Evolutionary conservation across 2,329 filamentous ascomycete genomes (phyloP).

Genomic region (Lanzia echinophila): DNA sequence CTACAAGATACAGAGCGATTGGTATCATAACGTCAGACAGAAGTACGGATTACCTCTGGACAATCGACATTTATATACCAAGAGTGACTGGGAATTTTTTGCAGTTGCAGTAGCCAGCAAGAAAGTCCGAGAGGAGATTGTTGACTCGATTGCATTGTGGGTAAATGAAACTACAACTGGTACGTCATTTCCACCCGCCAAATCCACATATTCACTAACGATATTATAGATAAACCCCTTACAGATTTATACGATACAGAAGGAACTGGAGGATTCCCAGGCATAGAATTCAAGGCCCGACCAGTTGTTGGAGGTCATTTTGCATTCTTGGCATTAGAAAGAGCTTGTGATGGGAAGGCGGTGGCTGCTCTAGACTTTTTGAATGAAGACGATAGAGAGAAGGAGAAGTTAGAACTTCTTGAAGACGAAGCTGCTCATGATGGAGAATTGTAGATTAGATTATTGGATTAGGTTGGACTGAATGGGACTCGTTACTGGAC

Average conservation of each 20-base stretch:
- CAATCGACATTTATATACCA: slow-evolving; percentile 72
- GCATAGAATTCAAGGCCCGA: slow-evolving; percentile 68
- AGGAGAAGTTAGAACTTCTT: slow-evolving; percentile 7
- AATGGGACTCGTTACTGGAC: too few species aligned
- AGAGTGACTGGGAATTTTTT: slow-evolving; percentile 88
- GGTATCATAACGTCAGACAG: slow-evolving; percentile 66
- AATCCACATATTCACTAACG: slow-evolving; percentile 14
- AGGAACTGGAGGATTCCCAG: slow-evolving; percentile 67
- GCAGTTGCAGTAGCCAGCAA: slow-evolving; percentile 71
- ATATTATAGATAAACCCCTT: slow-evolving; percentile 55
- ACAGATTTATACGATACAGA: slow-evolving; percentile 82
- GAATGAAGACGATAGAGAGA: slow-evolving; percentile 32
- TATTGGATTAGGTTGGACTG: neutral
- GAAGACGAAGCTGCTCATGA: slow-evolving; percentile 9
- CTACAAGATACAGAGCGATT: slow-evolving; percentile 70
- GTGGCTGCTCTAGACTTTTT: slow-evolving; percentile 49
- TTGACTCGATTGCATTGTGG: slow-evolving; percentile 70
- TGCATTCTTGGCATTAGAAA: slow-evolving; percentile 73
- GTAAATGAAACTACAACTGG: slow-evolving; percentile 72
- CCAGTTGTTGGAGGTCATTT: slow-evolving; percentile 84
- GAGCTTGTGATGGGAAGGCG: slow-evolving; percentile 67
- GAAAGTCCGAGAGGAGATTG: slow-evolving; percentile 61
- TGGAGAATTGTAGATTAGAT: slow-evolving; percentile 20
- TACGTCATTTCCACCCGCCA: too few species aligned
- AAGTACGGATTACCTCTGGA: slow-evolving; percentile 78